These are phyloP conservation scores for Zarea fungicola DNA, from an alignment of 2,329 filamentous ascomycete species.

Conservation along the genomic window DNA sequence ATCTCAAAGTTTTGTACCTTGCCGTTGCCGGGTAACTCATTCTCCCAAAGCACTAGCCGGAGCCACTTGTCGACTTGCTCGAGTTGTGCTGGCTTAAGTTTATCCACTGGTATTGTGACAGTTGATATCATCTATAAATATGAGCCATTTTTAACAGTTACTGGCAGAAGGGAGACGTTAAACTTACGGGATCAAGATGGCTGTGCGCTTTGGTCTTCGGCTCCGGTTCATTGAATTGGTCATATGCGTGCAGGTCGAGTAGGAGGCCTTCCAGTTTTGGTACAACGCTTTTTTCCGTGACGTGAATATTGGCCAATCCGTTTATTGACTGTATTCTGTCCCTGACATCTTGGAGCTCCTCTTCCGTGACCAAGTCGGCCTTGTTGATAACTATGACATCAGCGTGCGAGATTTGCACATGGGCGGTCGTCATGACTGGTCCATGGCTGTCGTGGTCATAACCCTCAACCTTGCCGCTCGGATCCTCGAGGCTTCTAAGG, in stretches of 20 bases:
- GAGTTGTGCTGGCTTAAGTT: constrained; percentile 53
- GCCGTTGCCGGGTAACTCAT: constrained; percentile 47
- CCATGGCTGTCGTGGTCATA: constrained; percentile 51
- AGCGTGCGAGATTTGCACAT: constrained; percentile 94
- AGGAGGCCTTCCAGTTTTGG: constrained; percentile 80
- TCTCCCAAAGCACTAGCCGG: constrained; percentile 78
- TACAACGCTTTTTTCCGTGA: constrained; percentile 74
- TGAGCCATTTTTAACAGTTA: not conserved
- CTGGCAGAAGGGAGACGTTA: not conserved
- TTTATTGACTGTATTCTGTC: constrained; percentile 80
- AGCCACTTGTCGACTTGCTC: constrained; percentile 73
- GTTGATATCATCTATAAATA: constrained; percentile 49
- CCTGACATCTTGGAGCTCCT: constrained; percentile 64
- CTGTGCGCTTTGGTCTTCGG: constrained; percentile 75
- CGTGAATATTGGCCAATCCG: constrained; percentile 74
- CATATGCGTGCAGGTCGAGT: constrained; percentile 88
- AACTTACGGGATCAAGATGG: constrained; percentile 76
- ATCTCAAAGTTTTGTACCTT: constrained; percentile 59
- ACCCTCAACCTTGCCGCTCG: constrained; percentile 47
- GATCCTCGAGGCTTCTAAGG: constrained; percentile 72
- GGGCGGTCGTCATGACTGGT: constrained; percentile 80
- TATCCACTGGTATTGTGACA: constrained; percentile 62
- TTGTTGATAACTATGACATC: constrained; percentile 97
- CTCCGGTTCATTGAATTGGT: constrained; percentile 69
- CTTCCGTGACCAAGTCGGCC: constrained; percentile 68